These are phyloP conservation scores for Lachancea lanzarotensis DNA, from an alignment of 805 yeast species.

Conservation along the genomic window DNA sequence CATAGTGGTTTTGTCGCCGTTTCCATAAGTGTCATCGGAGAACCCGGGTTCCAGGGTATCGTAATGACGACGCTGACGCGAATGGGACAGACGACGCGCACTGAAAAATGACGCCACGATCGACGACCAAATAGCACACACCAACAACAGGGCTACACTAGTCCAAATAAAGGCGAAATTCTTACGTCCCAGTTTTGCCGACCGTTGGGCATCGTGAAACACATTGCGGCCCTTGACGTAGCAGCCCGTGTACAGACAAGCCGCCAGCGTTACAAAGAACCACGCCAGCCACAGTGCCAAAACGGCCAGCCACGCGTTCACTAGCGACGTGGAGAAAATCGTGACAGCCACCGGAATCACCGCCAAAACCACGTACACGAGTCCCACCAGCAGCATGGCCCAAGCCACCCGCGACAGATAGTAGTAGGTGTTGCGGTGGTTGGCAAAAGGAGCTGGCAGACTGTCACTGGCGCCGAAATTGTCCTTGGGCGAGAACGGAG, in stretches of 20 bases:
- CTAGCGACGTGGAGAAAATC: conserved; percentile 17
- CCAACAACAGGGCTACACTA: conserved; percentile 17
- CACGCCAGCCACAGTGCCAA: conserved; percentile 33
- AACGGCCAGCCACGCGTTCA: conserved; percentile 18
- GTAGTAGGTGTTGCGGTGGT: conserved; percentile 47
- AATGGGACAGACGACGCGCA: conserved; percentile 2
- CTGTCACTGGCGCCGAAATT: conserved; percentile 53
- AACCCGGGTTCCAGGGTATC: conserved; percentile 7
- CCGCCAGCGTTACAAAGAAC: conserved; percentile 40
- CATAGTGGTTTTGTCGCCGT: conserved; percentile 15
- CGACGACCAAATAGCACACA: conserved; percentile 20
- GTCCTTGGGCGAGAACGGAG: conserved; percentile 73
- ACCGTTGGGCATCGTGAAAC: conserved; percentile 39
- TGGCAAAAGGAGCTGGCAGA: conserved; percentile 49
- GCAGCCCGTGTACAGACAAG: conserved; percentile 48
- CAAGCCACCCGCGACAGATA: conserved; percentile 63
- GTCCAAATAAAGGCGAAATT: conserved; percentile 61
- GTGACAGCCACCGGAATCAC: conserved; percentile 34
- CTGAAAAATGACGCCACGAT: conserved; percentile 9
- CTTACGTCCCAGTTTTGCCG: conserved; percentile 41
- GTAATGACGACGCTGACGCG: not conserved
- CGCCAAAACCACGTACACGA: conserved; percentile 47
- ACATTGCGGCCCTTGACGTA: conserved; percentile 47
- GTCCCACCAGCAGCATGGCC: conserved; percentile 54
- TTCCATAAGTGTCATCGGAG: conserved; percentile 14